Evolutionary conservation across 192 early-diverging fungal genomes (phyloP).

Genomic region (Oehlia diaphana): DNA sequence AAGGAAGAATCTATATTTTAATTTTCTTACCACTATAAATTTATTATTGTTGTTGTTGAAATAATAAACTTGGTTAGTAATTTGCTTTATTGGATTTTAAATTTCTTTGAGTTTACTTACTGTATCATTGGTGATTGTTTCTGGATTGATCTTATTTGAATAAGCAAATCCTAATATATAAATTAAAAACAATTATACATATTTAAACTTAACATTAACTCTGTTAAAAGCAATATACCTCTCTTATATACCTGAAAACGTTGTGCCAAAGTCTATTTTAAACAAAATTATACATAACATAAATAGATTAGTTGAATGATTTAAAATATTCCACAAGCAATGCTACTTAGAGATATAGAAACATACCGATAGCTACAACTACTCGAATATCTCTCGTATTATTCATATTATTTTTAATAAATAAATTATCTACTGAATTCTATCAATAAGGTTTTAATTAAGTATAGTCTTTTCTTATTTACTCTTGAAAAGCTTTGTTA

Average conservation of each 20-base stretch:
- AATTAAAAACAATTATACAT: background rate
- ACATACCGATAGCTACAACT: constrained; percentile 25
- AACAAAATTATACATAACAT: background rate
- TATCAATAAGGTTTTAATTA: background rate
- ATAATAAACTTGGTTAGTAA: background rate
- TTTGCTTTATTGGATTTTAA: background rate
- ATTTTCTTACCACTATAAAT: background rate
- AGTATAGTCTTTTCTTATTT: background rate
- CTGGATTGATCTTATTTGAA: constrained; percentile 18
- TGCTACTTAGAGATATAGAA: too few relatives aligned
- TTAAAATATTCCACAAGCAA: background rate
- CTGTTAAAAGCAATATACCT: background rate
- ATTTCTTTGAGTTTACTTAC: background rate
- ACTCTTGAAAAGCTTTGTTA: too few relatives aligned
- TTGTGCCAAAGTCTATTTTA: constrained; percentile 22
- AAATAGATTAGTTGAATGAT: background rate
- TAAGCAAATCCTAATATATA: constrained; percentile 9
- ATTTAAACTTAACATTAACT: background rate
- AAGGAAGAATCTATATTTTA: background rate
- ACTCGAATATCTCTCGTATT: constrained; percentile 21
- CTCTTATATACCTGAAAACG: constrained; percentile 22
- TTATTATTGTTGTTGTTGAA: background rate
- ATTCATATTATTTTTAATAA: background rate
- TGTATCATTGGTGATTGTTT: constrained; percentile 22
- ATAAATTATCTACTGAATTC: background rate